Conservation (phyloP, 441 rosid species). For the Pelargonium australe region DNA sequence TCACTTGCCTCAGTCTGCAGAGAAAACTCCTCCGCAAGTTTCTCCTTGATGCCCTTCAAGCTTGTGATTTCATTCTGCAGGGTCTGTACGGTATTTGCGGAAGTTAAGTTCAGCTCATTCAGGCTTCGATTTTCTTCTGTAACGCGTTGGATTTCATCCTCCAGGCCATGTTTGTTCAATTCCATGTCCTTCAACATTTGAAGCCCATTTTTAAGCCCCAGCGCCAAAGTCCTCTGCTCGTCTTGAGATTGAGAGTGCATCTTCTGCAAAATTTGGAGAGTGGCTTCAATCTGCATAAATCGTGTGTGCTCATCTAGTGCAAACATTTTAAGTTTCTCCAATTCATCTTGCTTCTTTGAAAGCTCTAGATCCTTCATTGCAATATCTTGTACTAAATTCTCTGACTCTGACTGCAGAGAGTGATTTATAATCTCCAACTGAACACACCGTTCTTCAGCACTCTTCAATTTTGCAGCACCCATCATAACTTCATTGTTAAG, state of each 20-base stretch:
- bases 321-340: slow-evolving; percentile 52
- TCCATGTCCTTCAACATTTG: slow-evolving; percentile 64
- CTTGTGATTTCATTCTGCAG: slow-evolving; percentile 41
- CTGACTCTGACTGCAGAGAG: slow-evolving; percentile 57
- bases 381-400: slow-evolving; percentile 45
- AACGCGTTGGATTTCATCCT: slow-evolving; percentile 36
- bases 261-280: slow-evolving; percentile 53
- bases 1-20: slow-evolving; percentile 40
- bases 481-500: slow-evolving; percentile 52
- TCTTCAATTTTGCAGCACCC: slow-evolving; percentile 54
- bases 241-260: slow-evolving; percentile 63
- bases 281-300: slow-evolving; percentile 50
- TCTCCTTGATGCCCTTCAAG: slow-evolving; percentile 50
- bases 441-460: slow-evolving; percentile 48
- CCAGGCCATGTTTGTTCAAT: slow-evolving; percentile 39
- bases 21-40: slow-evolving; percentile 48
- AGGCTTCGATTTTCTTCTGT: slow-evolving; percentile 45
- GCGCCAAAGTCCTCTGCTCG: slow-evolving; percentile 46
- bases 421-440: slow-evolving; percentile 59
- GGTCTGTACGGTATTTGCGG: slow-evolving; percentile 33
- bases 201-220: slow-evolving; percentile 46
- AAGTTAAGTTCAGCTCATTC: slow-evolving; percentile 44
- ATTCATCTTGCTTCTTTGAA: slow-evolving; percentile 47
- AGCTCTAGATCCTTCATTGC: slow-evolving; percentile 71
- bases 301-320: slow-evolving; percentile 54